Evolutionary conservation across 768 basidiomycete species (phyloP).

Genomic region (Phaffia australis): DNA sequence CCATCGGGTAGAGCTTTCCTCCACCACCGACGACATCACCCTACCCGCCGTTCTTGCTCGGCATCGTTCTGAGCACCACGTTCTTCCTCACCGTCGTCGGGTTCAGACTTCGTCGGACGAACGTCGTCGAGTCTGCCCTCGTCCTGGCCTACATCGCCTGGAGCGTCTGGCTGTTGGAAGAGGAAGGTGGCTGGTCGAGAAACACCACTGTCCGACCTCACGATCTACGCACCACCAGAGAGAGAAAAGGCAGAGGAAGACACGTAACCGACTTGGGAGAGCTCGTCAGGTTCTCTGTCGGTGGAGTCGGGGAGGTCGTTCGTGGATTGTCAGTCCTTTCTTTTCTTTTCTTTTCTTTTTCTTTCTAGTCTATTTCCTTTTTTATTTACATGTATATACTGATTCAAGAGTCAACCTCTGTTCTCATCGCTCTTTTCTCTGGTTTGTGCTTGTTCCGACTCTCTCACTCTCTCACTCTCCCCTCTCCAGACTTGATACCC

Average conservation of each 20-base stretch:
- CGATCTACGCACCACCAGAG: slow-evolving; percentile 39
- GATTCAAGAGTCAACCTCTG: no score
- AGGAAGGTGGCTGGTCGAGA: slow-evolving; percentile 27
- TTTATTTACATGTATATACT: slow-evolving; percentile 41
- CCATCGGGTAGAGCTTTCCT: slow-evolving; percentile 17
- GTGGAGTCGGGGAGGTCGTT: not conserved
- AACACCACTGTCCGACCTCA: slow-evolving; percentile 13
- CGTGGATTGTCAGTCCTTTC: slow-evolving; percentile 9
- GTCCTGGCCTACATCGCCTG: slow-evolving; percentile 81
- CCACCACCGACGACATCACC: slow-evolving; percentile 65
- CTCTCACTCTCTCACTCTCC: not conserved
- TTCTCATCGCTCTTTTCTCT: no score
- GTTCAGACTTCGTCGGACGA: slow-evolving; percentile 74
- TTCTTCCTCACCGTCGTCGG: slow-evolving; percentile 86
- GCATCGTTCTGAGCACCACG: slow-evolving; percentile 75
- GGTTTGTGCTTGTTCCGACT: no score
- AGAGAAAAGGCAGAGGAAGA: slow-evolving; percentile 11
- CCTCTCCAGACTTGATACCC: no score
- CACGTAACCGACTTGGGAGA: slow-evolving; percentile 5
- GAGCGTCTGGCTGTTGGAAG: slow-evolving; percentile 69
- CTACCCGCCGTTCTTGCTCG: slow-evolving; percentile 76
- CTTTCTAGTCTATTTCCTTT: slow-evolving; percentile 33
- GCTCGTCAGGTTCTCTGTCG: slow-evolving; percentile 2
- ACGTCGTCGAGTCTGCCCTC: slow-evolving; percentile 81
- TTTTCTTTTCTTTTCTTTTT: not conserved